These are phyloP conservation scores for Xanthoceras sorbifolium DNA, from an alignment of 345 rosid species.

Conservation along the genomic window DNA sequence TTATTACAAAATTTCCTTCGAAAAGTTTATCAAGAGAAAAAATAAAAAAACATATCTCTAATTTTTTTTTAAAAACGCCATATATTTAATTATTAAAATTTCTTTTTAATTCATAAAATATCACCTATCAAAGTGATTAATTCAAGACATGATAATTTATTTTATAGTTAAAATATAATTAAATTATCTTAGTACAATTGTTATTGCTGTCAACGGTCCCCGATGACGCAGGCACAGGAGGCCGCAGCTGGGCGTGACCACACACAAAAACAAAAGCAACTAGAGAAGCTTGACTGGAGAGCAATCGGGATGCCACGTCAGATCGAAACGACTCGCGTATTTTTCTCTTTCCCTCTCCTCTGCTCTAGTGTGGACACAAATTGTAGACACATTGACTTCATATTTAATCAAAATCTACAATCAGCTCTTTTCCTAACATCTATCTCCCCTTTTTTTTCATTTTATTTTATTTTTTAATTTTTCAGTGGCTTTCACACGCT, in stretches of 20 bases:
- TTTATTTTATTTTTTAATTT: background rate
- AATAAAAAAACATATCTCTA: too few relatives aligned
- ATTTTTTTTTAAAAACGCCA: too few relatives aligned
- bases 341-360: conserved; percentile 1
- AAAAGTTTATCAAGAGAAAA: too few relatives aligned
- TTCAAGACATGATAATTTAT: too few relatives aligned
- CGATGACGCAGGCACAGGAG: background rate
- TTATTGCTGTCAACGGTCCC: background rate
- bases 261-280: background rate
- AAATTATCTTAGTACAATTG: too few relatives aligned
- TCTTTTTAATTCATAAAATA: too few relatives aligned
- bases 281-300: background rate
- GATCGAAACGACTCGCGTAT: background rate
- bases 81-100: too few relatives aligned
- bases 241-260: background rate
- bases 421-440: background rate
- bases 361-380: conserved; percentile 7
- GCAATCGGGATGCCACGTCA: conserved; percentile 6
- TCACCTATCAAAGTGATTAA: too few relatives aligned
- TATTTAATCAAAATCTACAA: background rate
- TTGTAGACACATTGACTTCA: background rate
- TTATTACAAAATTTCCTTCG: too few relatives aligned
- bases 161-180: too few relatives aligned
- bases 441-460: background rate
- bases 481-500: conserved; percentile 20